These are phyloP conservation scores for Schizonepeta tenuifolia DNA, from an alignment of 257 asterid genomes.

Conservation along the genomic window DNA sequence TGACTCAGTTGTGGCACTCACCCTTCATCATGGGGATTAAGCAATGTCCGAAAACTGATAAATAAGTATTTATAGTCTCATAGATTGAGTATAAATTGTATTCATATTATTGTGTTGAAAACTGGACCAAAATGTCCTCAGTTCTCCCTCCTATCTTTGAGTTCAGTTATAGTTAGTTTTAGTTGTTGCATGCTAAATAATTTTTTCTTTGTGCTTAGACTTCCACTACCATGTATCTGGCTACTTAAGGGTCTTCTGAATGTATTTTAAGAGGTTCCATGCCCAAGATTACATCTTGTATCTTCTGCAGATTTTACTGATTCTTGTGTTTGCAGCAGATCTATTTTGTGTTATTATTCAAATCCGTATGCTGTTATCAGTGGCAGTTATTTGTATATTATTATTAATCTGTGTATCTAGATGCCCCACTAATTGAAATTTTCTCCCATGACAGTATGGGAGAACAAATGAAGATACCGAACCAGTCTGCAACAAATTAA, in stretches of 20 bases:
- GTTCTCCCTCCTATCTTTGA: neutral
- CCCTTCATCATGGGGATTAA: slow-evolving; percentile 18
- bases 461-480: slow-evolving; percentile 55
- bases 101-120: neutral
- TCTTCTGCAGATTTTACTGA: slow-evolving; percentile 15
- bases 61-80: neutral
- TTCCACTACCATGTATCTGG: neutral
- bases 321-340: neutral
- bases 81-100: neutral
- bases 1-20: slow-evolving; percentile 26
- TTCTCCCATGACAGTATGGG: slow-evolving; percentile 56
- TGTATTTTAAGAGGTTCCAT: neutral
- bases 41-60: slow-evolving; percentile 19
- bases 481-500: slow-evolving; percentile 69
- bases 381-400: slow-evolving; percentile 3
- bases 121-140: neutral
- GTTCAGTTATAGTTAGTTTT: neutral
- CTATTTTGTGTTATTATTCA: neutral
- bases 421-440: slow-evolving; percentile 19
- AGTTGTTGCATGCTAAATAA: neutral
- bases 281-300: slow-evolving; percentile 6
- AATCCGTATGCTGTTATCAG: slow-evolving; percentile 8
- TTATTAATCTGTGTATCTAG: slow-evolving; percentile 2
- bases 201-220: slow-evolving; percentile 11
- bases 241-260: slow-evolving; percentile 8